Base-by-base conservation (phyloP, 495 filamentous ascomycete species). In the Neurospora sp. region DNA sequence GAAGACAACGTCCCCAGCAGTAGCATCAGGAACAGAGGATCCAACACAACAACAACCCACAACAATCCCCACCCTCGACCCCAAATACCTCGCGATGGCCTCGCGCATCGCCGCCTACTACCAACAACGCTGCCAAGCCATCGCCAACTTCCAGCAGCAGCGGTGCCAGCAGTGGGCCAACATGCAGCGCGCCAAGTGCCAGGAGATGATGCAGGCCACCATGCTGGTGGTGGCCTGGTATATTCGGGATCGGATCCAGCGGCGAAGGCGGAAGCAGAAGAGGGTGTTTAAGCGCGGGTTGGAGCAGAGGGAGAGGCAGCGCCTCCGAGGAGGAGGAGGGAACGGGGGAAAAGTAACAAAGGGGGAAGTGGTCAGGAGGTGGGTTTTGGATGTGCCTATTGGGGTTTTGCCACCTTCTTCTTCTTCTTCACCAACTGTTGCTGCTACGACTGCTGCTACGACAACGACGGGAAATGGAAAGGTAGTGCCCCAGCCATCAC, bases 191-290 rank as follows among this genome's bases (percentile, higher is more conserved):
- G 73, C 77, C 70, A 80, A 79, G 68, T 80, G 78, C 70, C 79
- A 79, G 73, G 80, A 81, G 74, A 80, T 81, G 77, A 79, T 76
- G 72, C 78, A 79, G 71, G 79, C 80, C 0, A 76, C 80, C 31
- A 82, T 81, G 77, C 70, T 81, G 68, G 75, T 82, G 31, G 78
- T 82, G 35, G 80, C 80, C 7, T 82, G 80, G 80, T 82, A 82
- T 70, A 76, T 80, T 35, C 75, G 80, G 12, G 80, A 82, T 61
- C 76, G 79, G 18, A 80, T 82, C 73, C 48, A 73, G 68, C 72
- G 80, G 59, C 71, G 78, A 39, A 71, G 78, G 1, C 59, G 61
- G 65, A 38, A 71, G 59, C 72, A 76, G 69, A 76, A 74, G 73
- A 70, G 76, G 16, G 48, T 48, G 2, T 82, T 82, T 68, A 74